phyloP scores from a whole-genome alignment of 768 basidiomycete species.

The Hortiboletus flavorubellus region DNA sequence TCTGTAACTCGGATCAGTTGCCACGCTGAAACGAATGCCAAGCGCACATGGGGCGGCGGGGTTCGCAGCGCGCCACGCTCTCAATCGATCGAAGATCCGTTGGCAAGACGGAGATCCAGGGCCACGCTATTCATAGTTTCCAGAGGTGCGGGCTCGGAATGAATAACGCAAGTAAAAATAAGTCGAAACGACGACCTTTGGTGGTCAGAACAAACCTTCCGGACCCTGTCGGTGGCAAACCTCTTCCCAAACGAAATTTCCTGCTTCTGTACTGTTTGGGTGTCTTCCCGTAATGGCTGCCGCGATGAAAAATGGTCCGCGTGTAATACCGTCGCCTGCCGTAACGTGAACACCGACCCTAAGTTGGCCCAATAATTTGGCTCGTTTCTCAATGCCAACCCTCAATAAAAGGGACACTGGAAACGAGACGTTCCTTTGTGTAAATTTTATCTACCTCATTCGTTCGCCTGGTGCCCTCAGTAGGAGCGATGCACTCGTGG shows the following conservation, averaged over 20 bases:
- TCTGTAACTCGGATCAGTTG: too few relatives aligned
- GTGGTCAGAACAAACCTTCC: neutral
- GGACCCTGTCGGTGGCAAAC: too few relatives aligned
- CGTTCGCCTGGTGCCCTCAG: conserved; percentile 11
- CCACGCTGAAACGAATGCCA: too few relatives aligned
- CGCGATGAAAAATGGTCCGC: neutral
- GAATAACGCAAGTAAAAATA: neutral
- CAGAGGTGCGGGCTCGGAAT: neutral
- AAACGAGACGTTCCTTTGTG: conserved; percentile 2
- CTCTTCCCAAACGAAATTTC: neutral
- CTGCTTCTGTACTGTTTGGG: neutral
- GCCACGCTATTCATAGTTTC: neutral
- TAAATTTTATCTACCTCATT: conserved; percentile 17
- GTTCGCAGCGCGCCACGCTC: too few relatives aligned
- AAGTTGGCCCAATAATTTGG: too few relatives aligned
- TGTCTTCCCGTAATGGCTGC: neutral
- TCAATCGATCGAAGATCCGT: neutral
- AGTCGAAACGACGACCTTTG: neutral
- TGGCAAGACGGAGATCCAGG: neutral
- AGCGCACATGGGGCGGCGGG: too few relatives aligned
- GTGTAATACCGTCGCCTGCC: neutral
- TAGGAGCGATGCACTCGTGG: conserved; percentile 28
- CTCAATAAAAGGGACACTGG: conserved; percentile 21
- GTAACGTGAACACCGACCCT: neutral
- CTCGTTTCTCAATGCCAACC: too few relatives aligned